Base-by-base conservation (phyloP, 805 yeast species). In the Blastobotrys muscicola region DNA sequence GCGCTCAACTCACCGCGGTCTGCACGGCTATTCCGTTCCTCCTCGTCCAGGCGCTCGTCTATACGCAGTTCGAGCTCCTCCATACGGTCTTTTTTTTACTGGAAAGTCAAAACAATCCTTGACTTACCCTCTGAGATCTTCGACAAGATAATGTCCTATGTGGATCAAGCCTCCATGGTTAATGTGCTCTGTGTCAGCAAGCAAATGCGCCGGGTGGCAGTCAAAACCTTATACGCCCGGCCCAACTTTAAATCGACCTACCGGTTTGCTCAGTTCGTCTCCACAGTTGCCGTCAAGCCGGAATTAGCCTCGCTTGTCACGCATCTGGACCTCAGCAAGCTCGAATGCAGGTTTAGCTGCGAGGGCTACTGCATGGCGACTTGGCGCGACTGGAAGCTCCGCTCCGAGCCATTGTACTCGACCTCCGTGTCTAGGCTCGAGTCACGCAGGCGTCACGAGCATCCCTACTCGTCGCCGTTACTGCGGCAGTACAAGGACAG, bases 371-470 rank as follows among this genome's bases (percentile, higher is more conserved):
- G 61, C 35, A 72, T 74, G 41, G 95, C 95, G 0, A 82, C 90
- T 8, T 86, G 96, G 96, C 71, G 95, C 57, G 95, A 86, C 59
- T 86, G 95, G 94, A 82, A 85, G 55, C 80, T 72, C 54, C 72
- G 85, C 48, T 74, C 73, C 41, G 87, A 82, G 60, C 85, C 90
- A 1, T 59, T 83, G 31, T 81, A 80, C 55, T 68, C 73, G 1
- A 58, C 69, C 23, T 12, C 15, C 8, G 26, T 20, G 26, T 20
- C 26, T 6, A 4, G 26, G 26, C 26, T 20, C 26, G 26, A 20
- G 26, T 20, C 6, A 14, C 34, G 7, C 34, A 34, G 34, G 36
- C 40, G 12, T 42, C 45, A 1, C 30, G 29, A 9, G 35, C 47
- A 45, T 34, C 49, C 59, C 15, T 36, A 43, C 40, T 29, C 49